These are phyloP conservation scores for Phylloporus rhodoxanthus DNA, from an alignment of 768 basidiomycete genomes.

Conservation along the genomic window DNA sequence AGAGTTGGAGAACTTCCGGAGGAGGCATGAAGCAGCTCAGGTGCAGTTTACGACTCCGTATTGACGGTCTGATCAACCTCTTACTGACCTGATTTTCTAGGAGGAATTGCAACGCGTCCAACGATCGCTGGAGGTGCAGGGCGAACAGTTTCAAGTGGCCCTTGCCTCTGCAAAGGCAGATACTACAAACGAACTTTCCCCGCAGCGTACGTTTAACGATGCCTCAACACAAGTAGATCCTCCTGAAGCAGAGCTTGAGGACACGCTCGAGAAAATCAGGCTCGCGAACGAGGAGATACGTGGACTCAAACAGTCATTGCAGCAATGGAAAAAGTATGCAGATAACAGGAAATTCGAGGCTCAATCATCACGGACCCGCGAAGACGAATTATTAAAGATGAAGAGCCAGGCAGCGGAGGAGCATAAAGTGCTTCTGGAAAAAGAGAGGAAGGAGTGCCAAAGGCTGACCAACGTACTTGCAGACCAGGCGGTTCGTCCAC, in stretches of 20 bases:
- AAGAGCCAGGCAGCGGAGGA: conserved; percentile 12
- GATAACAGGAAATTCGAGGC: conserved; percentile 22
- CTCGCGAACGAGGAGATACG: conserved; percentile 14
- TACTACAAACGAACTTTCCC: not conserved
- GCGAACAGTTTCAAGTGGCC: conserved; percentile 15
- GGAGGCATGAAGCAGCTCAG: conserved; percentile 13
- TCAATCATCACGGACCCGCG: conserved; percentile 10
- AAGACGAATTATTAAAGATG: conserved; percentile 7
- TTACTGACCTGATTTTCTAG: conserved; percentile 11
- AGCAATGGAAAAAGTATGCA: conserved; percentile 24
- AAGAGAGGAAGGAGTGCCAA: conserved; percentile 6
- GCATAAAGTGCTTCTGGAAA: conserved; percentile 3
- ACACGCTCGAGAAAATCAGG: conserved; percentile 8
- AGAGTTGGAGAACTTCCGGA: conserved; percentile 14
- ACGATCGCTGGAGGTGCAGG: conserved; percentile 13
- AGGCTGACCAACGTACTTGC: conserved; percentile 13
- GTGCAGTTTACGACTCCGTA: conserved; percentile 11
- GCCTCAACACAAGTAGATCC: not conserved
- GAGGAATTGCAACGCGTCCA: conserved; percentile 16
- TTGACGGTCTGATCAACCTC: conserved; percentile 3
- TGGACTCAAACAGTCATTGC: conserved; percentile 17
- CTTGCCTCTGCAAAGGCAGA: conserved; percentile 11
- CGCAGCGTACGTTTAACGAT: conserved; percentile 6
- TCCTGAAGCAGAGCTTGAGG: conserved; percentile 4
- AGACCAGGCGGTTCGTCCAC: conserved; percentile 19